Conservation (phyloP, 1,284 basidiomycete genomes). For the Ceratorhiza oryzae-sativae region DNA sequence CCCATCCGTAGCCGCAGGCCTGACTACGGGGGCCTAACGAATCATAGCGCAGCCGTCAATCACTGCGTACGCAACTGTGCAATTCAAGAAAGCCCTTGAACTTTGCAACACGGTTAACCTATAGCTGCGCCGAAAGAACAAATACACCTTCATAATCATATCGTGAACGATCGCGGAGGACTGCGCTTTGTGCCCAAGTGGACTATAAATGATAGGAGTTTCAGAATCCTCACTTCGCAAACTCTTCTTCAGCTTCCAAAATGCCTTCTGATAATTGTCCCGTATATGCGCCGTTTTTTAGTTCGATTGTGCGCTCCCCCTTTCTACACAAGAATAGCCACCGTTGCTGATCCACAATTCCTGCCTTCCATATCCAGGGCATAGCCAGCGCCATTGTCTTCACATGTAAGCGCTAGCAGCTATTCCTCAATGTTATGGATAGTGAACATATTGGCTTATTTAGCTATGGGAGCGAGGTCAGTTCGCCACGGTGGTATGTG, state of each 20-base stretch:
- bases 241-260: background rate
- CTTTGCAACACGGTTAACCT: background rate
- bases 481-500: slow-evolving; percentile 6
- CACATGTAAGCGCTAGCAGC: slow-evolving; percentile 74
- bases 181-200: too few relatives aligned
- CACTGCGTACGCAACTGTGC: background rate
- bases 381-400: slow-evolving; percentile 97
- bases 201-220: background rate
- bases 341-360: background rate
- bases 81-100: background rate
- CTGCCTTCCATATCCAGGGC: slow-evolving; percentile 62
- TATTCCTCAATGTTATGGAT: background rate
- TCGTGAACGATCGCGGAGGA: too few relatives aligned
- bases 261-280: slow-evolving; percentile 88
- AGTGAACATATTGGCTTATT: background rate
- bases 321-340: too few relatives aligned
- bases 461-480: slow-evolving; percentile 77
- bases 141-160: too few relatives aligned
- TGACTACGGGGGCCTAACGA: background rate
- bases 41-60: background rate
- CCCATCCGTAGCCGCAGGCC: too few relatives aligned
- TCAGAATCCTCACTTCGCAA: background rate
- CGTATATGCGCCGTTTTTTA: slow-evolving; percentile 96
- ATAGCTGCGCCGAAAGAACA: background rate
- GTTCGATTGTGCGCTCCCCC: slow-evolving; percentile 78